A percentile compares a stretch with the other conserved stretches of the same genome.
These are phyloP conservation scores for Calonectria henricotiae DNA, from an alignment of 2,329 filamentous ascomycete genomes.

Conservation along the genomic window DNA sequence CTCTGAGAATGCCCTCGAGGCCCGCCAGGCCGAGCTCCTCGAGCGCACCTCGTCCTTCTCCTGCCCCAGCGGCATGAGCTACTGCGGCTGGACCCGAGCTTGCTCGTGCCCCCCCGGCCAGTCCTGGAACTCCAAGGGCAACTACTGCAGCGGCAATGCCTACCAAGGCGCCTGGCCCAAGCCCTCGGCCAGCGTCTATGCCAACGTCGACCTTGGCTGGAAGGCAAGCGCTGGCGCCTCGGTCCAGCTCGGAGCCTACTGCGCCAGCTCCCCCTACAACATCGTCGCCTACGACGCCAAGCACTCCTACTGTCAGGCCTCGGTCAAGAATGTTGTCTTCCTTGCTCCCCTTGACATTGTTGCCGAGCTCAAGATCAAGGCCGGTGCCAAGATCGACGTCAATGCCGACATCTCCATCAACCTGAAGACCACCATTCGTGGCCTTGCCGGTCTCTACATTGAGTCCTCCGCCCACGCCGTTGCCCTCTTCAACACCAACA, in stretches of 20 bases:
- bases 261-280: constrained; percentile 57
- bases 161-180: constrained; percentile 57
- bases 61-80: constrained; percentile 58
- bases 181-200: constrained; percentile 52
- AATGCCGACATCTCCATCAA: constrained; percentile 51
- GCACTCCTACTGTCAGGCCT: constrained; percentile 59
- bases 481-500: constrained; percentile 59
- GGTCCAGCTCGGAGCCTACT: constrained; percentile 55
- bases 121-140: constrained; percentile 56
- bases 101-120: constrained; percentile 64
- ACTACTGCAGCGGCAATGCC: constrained; percentile 51
- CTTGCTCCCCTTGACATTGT: constrained; percentile 53
- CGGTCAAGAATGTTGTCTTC: constrained; percentile 56
- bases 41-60: constrained; percentile 41
- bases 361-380: constrained; percentile 51
- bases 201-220: constrained; percentile 14
- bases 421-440: constrained; percentile 56
- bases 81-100: constrained; percentile 59
- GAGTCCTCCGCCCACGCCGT: constrained; percentile 54
- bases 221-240: constrained; percentile 46
- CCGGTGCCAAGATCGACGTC: constrained; percentile 49
- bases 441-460: constrained; percentile 57
- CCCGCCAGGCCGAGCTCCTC: constrained; percentile 42
- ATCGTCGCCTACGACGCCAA: constrained; percentile 56
- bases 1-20: constrained; percentile 53